Evolutionary conservation across 176 grass and related monocot genomes (phyloP).

Genomic region (Triticum turgidum): DNA sequence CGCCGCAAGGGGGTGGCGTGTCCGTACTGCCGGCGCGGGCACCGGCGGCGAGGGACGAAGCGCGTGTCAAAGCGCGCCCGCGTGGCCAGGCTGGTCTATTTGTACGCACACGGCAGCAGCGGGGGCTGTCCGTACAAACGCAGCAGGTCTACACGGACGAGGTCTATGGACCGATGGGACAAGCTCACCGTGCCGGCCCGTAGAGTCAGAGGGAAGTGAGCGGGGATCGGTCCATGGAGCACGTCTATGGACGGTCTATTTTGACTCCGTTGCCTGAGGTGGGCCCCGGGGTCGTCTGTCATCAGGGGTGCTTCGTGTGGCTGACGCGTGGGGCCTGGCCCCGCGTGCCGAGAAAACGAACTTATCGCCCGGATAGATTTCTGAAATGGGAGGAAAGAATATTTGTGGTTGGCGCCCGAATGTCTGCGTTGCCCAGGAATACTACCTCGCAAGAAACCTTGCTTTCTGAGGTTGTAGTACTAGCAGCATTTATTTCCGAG

Average conservation of each 20-base stretch:
- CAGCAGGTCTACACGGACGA: neutral
- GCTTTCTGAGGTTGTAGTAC: neutral
- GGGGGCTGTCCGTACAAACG: neutral
- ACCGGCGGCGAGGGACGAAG: slow-evolving; percentile 33
- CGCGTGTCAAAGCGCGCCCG: slow-evolving; percentile 24
- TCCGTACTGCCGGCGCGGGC: neutral
- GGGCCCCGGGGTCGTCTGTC: neutral
- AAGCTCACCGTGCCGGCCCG: neutral
- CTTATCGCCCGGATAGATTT: neutral
- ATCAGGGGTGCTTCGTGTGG: no score
- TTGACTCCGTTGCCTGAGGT: neutral
- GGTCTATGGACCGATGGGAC: neutral
- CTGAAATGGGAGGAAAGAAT: neutral
- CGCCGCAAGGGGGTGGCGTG: neutral
- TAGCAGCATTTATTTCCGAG: neutral
- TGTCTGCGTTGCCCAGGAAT: neutral
- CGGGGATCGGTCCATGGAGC: neutral
- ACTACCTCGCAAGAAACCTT: neutral
- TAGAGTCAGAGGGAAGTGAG: fast-evolving
- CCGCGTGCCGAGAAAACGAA: neutral
- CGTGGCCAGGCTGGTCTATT: slow-evolving; percentile 39
- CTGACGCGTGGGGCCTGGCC: neutral
- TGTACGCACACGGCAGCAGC: slow-evolving; percentile 33
- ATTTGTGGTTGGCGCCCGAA: neutral
- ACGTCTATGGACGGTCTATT: neutral